Evolutionary conservation across 192 early-diverging fungal genomes (phyloP), one percentile per base, ranked within the genome.

Genomic region (Borealophlyctis nickersoniae): DNA sequence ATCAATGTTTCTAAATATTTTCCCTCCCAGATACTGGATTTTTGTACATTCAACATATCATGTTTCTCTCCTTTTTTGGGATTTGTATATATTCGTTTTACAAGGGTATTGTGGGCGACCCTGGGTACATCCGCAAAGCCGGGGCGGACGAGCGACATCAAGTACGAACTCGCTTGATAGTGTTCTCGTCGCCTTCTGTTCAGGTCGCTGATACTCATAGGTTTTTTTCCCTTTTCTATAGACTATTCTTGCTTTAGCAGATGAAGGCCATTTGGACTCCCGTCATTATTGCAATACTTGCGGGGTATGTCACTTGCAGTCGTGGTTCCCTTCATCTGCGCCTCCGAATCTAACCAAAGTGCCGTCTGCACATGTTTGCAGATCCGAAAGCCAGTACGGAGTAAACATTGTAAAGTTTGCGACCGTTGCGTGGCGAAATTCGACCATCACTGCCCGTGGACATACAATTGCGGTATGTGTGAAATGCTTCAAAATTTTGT

Each of bases 381-480:
- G 81, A 87, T 88, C 54, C 79, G 77, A 26, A 89, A 90, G 34
- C 96, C 96, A 2, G 53, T 98, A 55, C 77, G 96, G 14, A 92
- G 91, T 13, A 97, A 97, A 73, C 96, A 98, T 67, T 98, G 96
- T 73, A 88, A 87, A 64, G 77, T 89, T 52, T 96, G 95, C 66
- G 83, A 95, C 71, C 84, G 92, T 56, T 98, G 96, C 72, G 94
- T 98, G 1, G 87, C 92, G 24, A 83, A 84, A 36, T 96, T 97
- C 77, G 95, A 97, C 69, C 93, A 96, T 65, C 94, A 97, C 66
- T 97, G 96, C 59, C 96, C 94, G 22, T 98, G 94, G 95, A 95
- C 92, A 30, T 88, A 85, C 77, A 98, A 96, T 78, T 96, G 93
- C 70, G 88, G 76, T 80, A 73, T 52, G 73, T 70, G 27, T 1